Conservation (phyloP, 108 stramenopile genomes). For the Epithemia pelagica region DNA sequence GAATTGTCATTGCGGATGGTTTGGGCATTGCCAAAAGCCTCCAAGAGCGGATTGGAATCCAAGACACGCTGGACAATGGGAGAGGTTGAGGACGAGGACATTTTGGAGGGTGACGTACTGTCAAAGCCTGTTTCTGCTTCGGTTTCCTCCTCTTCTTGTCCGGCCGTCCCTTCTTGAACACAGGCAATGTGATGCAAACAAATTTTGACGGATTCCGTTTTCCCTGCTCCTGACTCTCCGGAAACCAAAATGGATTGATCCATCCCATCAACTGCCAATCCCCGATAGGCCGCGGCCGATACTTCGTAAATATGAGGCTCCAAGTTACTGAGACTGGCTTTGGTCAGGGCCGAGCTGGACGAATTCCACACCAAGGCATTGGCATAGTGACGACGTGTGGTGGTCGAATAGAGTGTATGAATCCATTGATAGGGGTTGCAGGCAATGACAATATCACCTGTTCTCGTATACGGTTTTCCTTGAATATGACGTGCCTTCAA, state of each 20-base stretch:
- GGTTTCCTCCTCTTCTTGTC: not conserved
- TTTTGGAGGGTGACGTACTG: not conserved
- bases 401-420: constrained; percentile 61
- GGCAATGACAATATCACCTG: constrained; percentile 91
- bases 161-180: constrained; percentile 31
- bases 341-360: constrained; percentile 28
- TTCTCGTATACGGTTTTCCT: constrained; percentile 82
- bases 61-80: constrained; percentile 73
- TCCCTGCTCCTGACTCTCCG: constrained; percentile 91
- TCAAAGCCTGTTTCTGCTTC: not conserved
- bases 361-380: constrained; percentile 53
- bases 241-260: constrained; percentile 85
- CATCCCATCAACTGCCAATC: constrained; percentile 51
- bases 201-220: constrained; percentile 93
- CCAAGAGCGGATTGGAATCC: constrained; percentile 84
- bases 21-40: constrained; percentile 90
- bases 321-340: constrained; percentile 13
- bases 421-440: constrained; percentile 95
- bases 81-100: not conserved
- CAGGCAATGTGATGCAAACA: constrained; percentile 84
- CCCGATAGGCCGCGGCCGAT: constrained; percentile 63
- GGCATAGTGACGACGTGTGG: constrained; percentile 54
- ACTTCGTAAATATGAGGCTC: constrained; percentile 82
- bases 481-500: constrained; percentile 67
- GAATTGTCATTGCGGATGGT: constrained; percentile 87